Percentiles rank a stretch among this genome's conserved stretches.
Conservation (phyloP, 768 basidiomycete species). For the Postia placenta region DNA sequence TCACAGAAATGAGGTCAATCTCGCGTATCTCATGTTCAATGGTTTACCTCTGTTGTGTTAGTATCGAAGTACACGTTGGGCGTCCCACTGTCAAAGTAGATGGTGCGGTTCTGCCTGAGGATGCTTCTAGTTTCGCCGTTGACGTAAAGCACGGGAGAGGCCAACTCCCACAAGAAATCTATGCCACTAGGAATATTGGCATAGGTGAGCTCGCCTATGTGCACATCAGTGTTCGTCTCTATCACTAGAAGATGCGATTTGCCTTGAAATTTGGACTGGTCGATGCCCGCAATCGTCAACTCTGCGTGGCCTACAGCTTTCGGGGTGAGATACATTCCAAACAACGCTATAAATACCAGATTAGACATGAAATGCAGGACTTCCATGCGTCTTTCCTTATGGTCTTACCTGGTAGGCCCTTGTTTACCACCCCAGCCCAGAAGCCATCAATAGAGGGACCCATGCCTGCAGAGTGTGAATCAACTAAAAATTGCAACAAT, state of each 20-base stretch:
- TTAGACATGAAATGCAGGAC: too few species aligned
- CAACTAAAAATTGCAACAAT: slow-evolving; percentile 18
- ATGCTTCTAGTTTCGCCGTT: slow-evolving; percentile 44
- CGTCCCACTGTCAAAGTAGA: slow-evolving; percentile 55
- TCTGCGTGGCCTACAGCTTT: slow-evolving; percentile 30
- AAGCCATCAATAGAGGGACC: slow-evolving; percentile 31
- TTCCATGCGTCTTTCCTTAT: too few species aligned
- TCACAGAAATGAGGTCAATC: too few species aligned
- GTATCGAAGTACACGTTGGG: slow-evolving; percentile 50
- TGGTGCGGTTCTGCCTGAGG: slow-evolving; percentile 32
- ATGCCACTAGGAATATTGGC: slow-evolving; percentile 34
- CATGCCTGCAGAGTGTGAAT: slow-evolving; percentile 33
- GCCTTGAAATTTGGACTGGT: slow-evolving; percentile 47
- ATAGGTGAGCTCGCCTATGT: too few species aligned
- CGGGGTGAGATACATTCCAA: slow-evolving; percentile 45
- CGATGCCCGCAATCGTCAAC: slow-evolving; percentile 48
- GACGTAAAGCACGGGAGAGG: slow-evolving; percentile 40
- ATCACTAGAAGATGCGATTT: too few species aligned
- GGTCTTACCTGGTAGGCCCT: slow-evolving; percentile 48
- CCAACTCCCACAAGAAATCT: slow-evolving; percentile 38
- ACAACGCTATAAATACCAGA: too few species aligned
- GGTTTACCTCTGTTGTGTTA: slow-evolving; percentile 37
- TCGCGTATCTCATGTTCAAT: not conserved
- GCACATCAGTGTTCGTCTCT: too few species aligned
- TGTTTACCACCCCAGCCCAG: slow-evolving; percentile 31